phyloP scores from a whole-genome alignment of 1,284 basidiomycete genomes.

The Ustilago esculenta region DNA sequence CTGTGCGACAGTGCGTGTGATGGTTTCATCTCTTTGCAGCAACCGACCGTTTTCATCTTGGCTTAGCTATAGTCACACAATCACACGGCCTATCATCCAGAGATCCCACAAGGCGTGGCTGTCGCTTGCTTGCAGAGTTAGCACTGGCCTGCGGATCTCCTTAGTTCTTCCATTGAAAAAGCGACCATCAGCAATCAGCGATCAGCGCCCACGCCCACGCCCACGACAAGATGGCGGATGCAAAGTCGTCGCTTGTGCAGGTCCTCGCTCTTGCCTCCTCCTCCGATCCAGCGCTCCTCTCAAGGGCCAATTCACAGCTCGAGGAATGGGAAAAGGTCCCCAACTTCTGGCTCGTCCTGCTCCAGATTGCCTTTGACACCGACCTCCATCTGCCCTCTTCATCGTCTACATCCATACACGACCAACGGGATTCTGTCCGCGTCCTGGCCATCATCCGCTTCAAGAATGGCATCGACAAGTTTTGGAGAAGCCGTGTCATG shows the following conservation, averaged over 20 bases:
- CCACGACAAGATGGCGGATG: slow-evolving; percentile 24
- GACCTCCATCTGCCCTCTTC: slow-evolving; percentile 13
- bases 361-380: slow-evolving; percentile 58
- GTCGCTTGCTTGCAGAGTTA: too few relatives aligned
- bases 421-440: slow-evolving; percentile 38
- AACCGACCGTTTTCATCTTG: too few relatives aligned
- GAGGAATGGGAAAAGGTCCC: slow-evolving; percentile 55
- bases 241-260: slow-evolving; percentile 33
- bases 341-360: slow-evolving; percentile 53
- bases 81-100: too few relatives aligned
- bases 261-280: slow-evolving; percentile 46
- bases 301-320: slow-evolving; percentile 44
- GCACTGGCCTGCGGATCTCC: too few relatives aligned
- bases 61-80: too few relatives aligned
- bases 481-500: slow-evolving; percentile 61
- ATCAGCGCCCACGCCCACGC: too few relatives aligned
- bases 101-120: too few relatives aligned
- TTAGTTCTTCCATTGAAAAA: too few relatives aligned
- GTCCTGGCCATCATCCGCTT: slow-evolving; percentile 64
- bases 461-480: slow-evolving; percentile 65
- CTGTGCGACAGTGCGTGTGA: too few relatives aligned
- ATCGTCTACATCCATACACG: slow-evolving; percentile 8
- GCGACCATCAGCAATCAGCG: too few relatives aligned
- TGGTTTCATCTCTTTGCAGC: too few relatives aligned
- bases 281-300: slow-evolving; percentile 28